Evolutionary conservation across 2,329 filamentous ascomycete genomes (phyloP).

Genomic region (Colletotrichum sp.): DNA sequence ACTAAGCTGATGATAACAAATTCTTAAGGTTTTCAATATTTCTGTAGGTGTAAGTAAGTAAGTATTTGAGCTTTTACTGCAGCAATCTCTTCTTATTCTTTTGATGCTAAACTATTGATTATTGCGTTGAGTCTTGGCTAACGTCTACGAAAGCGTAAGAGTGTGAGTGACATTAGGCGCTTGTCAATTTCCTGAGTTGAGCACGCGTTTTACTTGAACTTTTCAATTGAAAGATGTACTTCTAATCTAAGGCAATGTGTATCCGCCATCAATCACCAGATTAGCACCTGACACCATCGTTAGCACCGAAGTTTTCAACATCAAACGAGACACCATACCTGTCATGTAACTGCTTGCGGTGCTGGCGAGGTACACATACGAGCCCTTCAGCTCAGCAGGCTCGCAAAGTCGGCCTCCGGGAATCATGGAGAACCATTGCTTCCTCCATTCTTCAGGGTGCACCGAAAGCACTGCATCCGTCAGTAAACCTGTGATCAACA

Average conservation of each 20-base stretch:
- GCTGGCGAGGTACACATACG: constrained; percentile 53
- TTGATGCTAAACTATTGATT: too few species aligned
- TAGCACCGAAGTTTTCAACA: not conserved
- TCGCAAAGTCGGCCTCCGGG: constrained; percentile 14
- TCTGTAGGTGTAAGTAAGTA: too few species aligned
- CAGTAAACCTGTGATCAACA: not conserved
- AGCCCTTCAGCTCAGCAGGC: constrained; percentile 51
- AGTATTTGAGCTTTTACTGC: too few species aligned
- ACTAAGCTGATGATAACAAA: too few species aligned
- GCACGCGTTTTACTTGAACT: not conserved
- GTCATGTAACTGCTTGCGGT: constrained; percentile 45
- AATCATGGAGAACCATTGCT: constrained; percentile 18
- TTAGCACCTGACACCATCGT: constrained; percentile 34
- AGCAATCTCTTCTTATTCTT: too few species aligned
- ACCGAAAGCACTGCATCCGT: constrained; percentile 1
- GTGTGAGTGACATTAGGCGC: rapidly evolving
- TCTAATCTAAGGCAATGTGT: constrained; percentile 52
- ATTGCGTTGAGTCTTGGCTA: too few species aligned
- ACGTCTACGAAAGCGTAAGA: not conserved
- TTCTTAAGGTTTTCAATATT: too few species aligned
- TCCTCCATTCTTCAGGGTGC: constrained; percentile 64
- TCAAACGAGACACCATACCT: constrained; percentile 22
- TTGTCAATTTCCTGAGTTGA: not conserved
- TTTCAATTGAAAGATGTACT: not conserved
- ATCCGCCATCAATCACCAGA: constrained; percentile 61